Evolutionary conservation across 495 filamentous ascomycete genomes (phyloP), one percentile per base, ranked within the genome.

Genomic region (Aspergillus homomorphus): DNA sequence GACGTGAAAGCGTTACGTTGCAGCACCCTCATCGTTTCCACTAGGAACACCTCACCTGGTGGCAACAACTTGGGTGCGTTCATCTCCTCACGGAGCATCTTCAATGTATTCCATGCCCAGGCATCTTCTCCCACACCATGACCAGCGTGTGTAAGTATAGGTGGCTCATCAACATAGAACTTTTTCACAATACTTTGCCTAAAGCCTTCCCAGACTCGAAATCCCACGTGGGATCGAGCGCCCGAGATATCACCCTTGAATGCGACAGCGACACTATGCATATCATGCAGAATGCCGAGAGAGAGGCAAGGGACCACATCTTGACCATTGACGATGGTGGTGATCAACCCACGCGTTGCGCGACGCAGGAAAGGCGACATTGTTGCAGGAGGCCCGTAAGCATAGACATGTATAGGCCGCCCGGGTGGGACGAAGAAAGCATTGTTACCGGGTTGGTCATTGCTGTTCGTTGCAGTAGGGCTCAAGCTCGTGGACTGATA

Each of bases 281-380:
- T 79, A 65, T 92, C 89, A 62, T 90, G 87, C 1, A 92, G 70
- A 8, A 88, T 82, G 14, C 89, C 89, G 3, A 92, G 78, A 0
- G 88, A 91, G 1, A 92, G 81, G 51, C 82, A 83, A 0, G 89
- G 89, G 0, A 92, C 87, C 48, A 91, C 70, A 65, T 92, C 89
- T 61, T 83, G 80, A 20, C 85, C 86, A 63, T 91, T 84, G 21
- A 92, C 80, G 21, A 89, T 77, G 10, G 85, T 90, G 5, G 89
- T 92, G 49, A 92, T 85, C 3, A 92, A 76, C 3, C 86, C 88
- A n/a, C 87, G 78, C 0, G 88, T 91, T 18, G 84, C 85, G 50
- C 82, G 80, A 42, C 87, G 82, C 4, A 92, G 77, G n/a, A 85
- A 82, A 0, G 87, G 82, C 1, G 87, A 91, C 75, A 92, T 82